A percentile compares a stretch with the other conserved stretches of the same genome.
These are phyloP conservation scores for Neopestalotiopsis sp. DNA, from an alignment of 2,329 filamentous ascomycete species.

Conservation along the genomic window DNA sequence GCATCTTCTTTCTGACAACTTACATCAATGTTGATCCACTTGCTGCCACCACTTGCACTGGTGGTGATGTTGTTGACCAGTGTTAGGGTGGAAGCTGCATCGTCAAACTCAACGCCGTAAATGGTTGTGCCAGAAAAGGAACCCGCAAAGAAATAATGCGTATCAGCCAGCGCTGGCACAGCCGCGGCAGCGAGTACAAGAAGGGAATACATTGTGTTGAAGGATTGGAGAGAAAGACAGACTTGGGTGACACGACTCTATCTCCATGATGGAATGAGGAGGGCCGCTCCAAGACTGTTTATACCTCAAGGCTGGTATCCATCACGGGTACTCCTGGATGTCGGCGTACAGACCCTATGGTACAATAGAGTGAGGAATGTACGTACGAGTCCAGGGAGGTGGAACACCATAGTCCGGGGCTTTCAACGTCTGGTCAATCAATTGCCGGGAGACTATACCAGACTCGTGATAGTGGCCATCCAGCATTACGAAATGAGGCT, in stretches of 20 bases:
- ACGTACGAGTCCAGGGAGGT: neutral
- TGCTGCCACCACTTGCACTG: slow-evolving; percentile 21
- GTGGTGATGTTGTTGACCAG: slow-evolving; percentile 29
- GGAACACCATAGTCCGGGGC: neutral
- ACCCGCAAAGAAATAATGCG: slow-evolving; percentile 25
- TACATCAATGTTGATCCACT: slow-evolving; percentile 32
- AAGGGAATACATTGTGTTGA: neutral
- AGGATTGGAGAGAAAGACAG: neutral
- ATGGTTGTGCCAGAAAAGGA: slow-evolving; percentile 24
- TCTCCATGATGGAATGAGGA: neutral
- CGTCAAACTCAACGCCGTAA: slow-evolving; percentile 34
- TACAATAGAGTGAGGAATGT: neutral
- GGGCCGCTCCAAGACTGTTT: neutral
- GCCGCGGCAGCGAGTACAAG: neutral
- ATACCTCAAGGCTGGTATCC: neutral
- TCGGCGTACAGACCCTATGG: neutral
- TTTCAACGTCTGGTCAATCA: slow-evolving; percentile 9
- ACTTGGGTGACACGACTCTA: neutral
- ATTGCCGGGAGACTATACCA: slow-evolving; percentile 9
- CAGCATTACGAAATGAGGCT: slow-evolving; percentile 10
- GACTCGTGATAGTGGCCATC: neutral
- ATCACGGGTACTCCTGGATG: no score
- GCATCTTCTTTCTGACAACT: neutral
- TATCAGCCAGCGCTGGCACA: slow-evolving; percentile 13
- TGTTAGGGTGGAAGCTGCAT: slow-evolving; percentile 32